Evolutionary conservation across 2,329 filamentous ascomycete genomes (phyloP), one percentile per base, ranked within the genome.

Genomic region (Fusarium sp.): DNA sequence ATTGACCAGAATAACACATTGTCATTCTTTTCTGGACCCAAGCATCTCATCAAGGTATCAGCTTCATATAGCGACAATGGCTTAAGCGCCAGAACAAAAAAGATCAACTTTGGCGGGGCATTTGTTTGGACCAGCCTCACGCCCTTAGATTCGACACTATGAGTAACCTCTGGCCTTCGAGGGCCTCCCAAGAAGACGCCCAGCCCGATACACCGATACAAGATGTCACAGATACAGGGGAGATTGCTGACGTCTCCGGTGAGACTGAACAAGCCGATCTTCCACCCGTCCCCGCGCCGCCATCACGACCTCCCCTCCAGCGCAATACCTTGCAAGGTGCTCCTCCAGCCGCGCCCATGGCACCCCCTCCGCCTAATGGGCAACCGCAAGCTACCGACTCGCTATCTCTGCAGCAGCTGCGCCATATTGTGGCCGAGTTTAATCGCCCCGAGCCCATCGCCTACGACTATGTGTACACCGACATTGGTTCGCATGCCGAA

Each of bases 401-500:
- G 14, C 80, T 94, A 25, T 93, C 90, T 31, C 79, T 94, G 38
- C 83, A 87, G 58, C 90, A 94, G 75, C 80, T 94, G 45, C 84
- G 86, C 63, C 86, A 85, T 64, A 84, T 93, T 49, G 88, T 93
- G 15, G 85, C 87, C 61, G 90, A 93, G 56, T 87, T 92, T 66
- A 89, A 89, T 14, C 86, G 85, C 62, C 73, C 82, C 47, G 90
- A 93, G 65, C 84, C 89, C 45, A 80, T 84, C 38, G 86, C 87
- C 10, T 99, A 99, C 79, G 93, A 95, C 58, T 99, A 97, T 73
- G 85, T 85, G 62, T 94, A 94, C 77, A 79, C 84, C 23, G 90
- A 94, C 74, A 84, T 84, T 52, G 88, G 88, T 19, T 80, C 86
- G 1, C 89, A 96, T 68, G 87, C 91, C 15, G 92, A 95, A 63